These are phyloP conservation scores for Kappamyces sp. DNA, from an alignment of 192 early-diverging fungal genomes.

Conservation along the genomic window DNA sequence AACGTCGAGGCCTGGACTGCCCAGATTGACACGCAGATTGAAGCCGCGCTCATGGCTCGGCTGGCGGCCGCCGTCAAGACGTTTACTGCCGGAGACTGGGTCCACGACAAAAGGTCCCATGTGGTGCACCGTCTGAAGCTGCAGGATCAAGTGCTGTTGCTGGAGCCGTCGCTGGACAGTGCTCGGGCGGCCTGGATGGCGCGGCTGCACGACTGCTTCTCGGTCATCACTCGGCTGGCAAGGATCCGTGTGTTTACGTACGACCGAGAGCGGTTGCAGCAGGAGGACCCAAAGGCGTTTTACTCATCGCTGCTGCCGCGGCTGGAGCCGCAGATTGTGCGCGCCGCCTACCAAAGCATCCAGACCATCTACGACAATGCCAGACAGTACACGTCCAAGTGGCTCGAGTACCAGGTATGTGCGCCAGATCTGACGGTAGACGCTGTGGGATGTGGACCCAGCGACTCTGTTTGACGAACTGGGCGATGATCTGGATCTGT, in stretches of 20 bases:
- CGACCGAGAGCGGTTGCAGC: background rate
- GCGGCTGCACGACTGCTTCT: slow-evolving; percentile 89
- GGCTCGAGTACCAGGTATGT: slow-evolving; percentile 85
- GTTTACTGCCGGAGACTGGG: slow-evolving; percentile 33
- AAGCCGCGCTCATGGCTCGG: slow-evolving; percentile 65
- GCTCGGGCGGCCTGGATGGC: slow-evolving; percentile 82
- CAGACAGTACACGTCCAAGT: slow-evolving; percentile 79
- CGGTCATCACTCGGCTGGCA: slow-evolving; percentile 4
- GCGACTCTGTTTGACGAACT: slow-evolving; percentile 74
- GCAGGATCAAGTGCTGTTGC: slow-evolving; percentile 91
- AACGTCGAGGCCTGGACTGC: slow-evolving; percentile 89
- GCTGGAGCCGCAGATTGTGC: slow-evolving; percentile 60
- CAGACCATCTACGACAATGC: slow-evolving; percentile 73
- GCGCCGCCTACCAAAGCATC: slow-evolving; percentile 75
- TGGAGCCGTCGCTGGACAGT: slow-evolving; percentile 93
- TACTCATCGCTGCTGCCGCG: slow-evolving; percentile 44
- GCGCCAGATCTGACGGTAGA: slow-evolving; percentile 13
- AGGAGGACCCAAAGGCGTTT: slow-evolving; percentile 4
- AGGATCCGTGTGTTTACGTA: slow-evolving; percentile 18
- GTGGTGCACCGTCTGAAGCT: slow-evolving; percentile 83
- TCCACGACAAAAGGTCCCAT: slow-evolving; percentile 2
- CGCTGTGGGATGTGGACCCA: slow-evolving; percentile 93
- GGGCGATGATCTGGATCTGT: slow-evolving; percentile 80
- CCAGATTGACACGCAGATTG: slow-evolving; percentile 73
- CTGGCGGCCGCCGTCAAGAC: slow-evolving; percentile 70